A percentile compares a stretch with the other conserved stretches of the same genome.
phyloP scores from a whole-genome alignment of 2,329 filamentous ascomycete species.

The Magnaporthales sp. region DNA sequence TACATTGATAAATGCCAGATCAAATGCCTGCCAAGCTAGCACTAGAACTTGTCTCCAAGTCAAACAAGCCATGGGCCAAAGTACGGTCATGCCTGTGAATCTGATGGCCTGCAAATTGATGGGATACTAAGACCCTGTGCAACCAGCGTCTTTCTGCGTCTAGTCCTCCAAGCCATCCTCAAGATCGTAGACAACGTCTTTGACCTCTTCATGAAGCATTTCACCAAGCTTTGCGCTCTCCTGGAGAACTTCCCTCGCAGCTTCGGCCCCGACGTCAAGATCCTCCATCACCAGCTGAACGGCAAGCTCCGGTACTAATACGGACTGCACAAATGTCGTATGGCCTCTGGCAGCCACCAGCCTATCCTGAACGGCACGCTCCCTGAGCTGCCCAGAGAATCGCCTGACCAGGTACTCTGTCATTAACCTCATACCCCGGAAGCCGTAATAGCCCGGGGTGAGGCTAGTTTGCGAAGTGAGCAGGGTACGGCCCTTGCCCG shows the following conservation, averaged over 20 bases:
- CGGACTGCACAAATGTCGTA: constrained; percentile 57
- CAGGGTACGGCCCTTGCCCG: constrained; percentile 51
- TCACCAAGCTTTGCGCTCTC: constrained; percentile 61
- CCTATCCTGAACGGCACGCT: constrained; percentile 52
- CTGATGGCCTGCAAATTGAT: no score
- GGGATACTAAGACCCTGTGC: neutral
- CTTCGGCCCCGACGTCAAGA: constrained; percentile 32
- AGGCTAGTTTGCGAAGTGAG: constrained; percentile 38
- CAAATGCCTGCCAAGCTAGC: neutral
- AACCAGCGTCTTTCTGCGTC: neutral
- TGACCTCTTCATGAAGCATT: constrained; percentile 56
- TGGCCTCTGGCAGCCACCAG: constrained; percentile 60
- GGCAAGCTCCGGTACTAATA: constrained; percentile 66
- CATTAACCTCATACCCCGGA: constrained; percentile 63
- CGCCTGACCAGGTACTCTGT: constrained; percentile 56
- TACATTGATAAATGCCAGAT: neutral
- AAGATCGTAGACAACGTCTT: constrained; percentile 36
- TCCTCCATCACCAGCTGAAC: constrained; percentile 48
- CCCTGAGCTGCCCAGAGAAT: constrained; percentile 52
- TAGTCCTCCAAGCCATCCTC: constrained; percentile 9
- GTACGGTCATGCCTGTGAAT: neutral
- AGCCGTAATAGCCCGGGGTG: constrained; percentile 77
- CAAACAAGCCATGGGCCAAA: neutral
- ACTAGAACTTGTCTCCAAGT: neutral
- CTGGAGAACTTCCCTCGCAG: constrained; percentile 47